Evolutionary conservation across 2,329 filamentous ascomycete species (phyloP).

Genomic region (Rhynchosporium graminicola): DNA sequence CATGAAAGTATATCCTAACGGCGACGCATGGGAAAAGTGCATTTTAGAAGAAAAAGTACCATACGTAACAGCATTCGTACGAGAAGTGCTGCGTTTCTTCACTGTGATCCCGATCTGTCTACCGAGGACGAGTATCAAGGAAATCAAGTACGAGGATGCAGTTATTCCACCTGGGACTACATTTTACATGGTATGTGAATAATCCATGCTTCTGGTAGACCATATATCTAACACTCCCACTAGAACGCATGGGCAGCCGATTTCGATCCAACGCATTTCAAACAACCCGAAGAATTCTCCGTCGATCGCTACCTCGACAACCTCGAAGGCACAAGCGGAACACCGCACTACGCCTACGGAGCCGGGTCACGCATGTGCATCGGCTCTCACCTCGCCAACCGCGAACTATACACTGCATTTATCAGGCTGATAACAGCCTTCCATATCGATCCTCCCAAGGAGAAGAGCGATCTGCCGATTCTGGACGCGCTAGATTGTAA

Average conservation of each 20-base stretch:
- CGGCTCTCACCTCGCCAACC: slow-evolving; percentile 63
- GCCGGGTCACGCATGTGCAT: slow-evolving; percentile 65
- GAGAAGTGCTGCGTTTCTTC: slow-evolving; percentile 77
- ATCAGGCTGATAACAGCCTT: slow-evolving; percentile 61
- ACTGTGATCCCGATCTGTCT: slow-evolving; percentile 79
- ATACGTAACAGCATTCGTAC: slow-evolving; percentile 76
- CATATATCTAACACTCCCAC: slow-evolving; percentile 28
- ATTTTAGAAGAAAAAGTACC: slow-evolving; percentile 73
- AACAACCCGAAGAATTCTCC: slow-evolving; percentile 61
- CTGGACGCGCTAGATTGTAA: slow-evolving; percentile 60
- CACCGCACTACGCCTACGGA: slow-evolving; percentile 63
- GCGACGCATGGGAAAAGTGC: slow-evolving; percentile 75
- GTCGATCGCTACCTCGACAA: slow-evolving; percentile 69
- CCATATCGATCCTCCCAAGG: slow-evolving; percentile 50
- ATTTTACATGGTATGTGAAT: slow-evolving; percentile 67
- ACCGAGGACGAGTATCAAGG: slow-evolving; percentile 70
- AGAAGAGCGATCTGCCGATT: slow-evolving; percentile 51
- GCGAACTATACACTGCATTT: slow-evolving; percentile 62
- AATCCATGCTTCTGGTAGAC: not conserved
- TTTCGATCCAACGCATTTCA: slow-evolving; percentile 70
- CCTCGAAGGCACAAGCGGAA: slow-evolving; percentile 52
- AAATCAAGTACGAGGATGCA: slow-evolving; percentile 67
- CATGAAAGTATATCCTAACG: slow-evolving; percentile 67
- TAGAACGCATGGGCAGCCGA: slow-evolving; percentile 74
- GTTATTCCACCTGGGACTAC: slow-evolving; percentile 74